Base-by-base conservation (phyloP, 129 eudicot species). In the Smallanthus sonchifolius region DNA sequence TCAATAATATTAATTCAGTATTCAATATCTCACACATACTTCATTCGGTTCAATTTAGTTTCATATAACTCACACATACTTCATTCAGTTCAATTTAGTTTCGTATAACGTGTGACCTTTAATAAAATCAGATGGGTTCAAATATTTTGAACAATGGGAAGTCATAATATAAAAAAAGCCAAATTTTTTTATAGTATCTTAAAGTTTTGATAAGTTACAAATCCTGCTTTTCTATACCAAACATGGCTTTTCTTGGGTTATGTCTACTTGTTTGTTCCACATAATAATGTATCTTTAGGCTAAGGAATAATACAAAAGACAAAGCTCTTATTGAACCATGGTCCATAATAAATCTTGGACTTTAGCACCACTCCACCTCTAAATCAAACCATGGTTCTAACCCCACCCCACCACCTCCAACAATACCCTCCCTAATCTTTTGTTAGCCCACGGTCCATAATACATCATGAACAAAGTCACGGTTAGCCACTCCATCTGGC, bases 361-460 rank as follows among this genome's bases (percentile, higher is more conserved):
- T 61, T 61, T 34, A 34, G 67, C 67, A 34, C 42, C 42, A 34
- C 9, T 20, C 66, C 42, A 61, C 42, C 56, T 20, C 77, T 14
- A 36, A 4, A 42, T 17, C 17, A 28, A 54, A 17, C 67, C 44
- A 69, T 55, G 61, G 61, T 20, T 28, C 16, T 10, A 19, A 61
- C 9, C 44, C 7, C 44, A 15, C 19, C 19, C 19, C 19, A n/a
- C 14, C 40, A 34, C 36, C 51, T 60, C n/a, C 36, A 20, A 17
- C 61, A 54, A 54, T 54, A 2, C 32, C 32, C 61, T 19, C 24
- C 6, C 69, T 52, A 42, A 36, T 20, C 57, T 43, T 38, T 28
- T 43, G 34, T 43, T 10, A 30, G 68, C 56, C n/a, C 67, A 57
- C 28, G 77, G 68, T 20, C 77, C 77, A 72, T 56, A 40, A 24